Base-by-base conservation (phyloP, 179 eudicot species). In the Spergularia azorica region DNA sequence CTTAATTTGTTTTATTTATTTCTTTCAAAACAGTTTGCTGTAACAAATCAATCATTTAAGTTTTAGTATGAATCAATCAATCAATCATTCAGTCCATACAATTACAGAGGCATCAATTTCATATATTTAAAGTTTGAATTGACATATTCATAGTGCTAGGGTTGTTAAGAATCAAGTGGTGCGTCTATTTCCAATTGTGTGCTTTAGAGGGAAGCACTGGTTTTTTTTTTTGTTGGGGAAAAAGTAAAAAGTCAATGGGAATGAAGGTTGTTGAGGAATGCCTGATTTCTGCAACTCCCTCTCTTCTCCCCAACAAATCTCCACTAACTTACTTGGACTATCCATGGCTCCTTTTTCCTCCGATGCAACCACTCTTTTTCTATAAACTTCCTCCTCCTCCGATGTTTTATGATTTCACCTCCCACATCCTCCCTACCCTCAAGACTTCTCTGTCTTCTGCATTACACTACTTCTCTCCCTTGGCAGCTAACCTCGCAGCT, bases 321-420 rank as follows among this genome's bases (percentile, higher is more conserved):
- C 90, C 91, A 4, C 85, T 90, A 39, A 87, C 92, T 26, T 87
- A 84, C 62, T 79, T 90, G 52, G 95, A 90, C 84, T 79, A 84
- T 36, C 74, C 82, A 1, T 91, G 90, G 94, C 76, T 88, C 9
- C 70, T 63, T 38, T 79, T 79, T 52, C 82, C 84, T 54, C 89
- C 89, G 8, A 15, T 26, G 20, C 83, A 89, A 51, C 85, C 88
- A 39, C 88, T 89, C 72, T 87, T 88, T 77, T 91, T 91, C 87
- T 91, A 84, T 75, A 75, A 79, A 43, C 72, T 81, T 71, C 80
- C 83, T 17, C 6, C 18, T 51, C 51, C 79, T 41, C 54, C 64
- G 43, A 6, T 9, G 39, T 67, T 67, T 18, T 10, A 63, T 55
- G 67, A 74, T 13, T 77, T 83, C 81, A 55, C 58, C 15, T 62